These are phyloP conservation scores for Penicillium sp. DNA, from an alignment of 2,329 filamentous ascomycete species.

Conservation along the genomic window DNA sequence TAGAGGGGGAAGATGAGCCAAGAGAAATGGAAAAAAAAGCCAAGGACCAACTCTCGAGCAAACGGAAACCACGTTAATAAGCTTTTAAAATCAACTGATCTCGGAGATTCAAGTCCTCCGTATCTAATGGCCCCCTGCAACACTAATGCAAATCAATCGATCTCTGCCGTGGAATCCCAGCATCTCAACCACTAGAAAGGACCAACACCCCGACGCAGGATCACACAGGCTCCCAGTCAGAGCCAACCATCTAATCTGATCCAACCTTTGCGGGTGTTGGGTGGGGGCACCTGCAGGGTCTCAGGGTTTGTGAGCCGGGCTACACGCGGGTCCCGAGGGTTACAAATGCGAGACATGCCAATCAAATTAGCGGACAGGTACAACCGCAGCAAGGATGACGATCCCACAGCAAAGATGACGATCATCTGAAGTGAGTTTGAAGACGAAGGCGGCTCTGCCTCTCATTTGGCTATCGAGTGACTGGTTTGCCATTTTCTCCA, in stretches of 20 bases:
- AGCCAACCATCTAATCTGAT: constrained; percentile 6
- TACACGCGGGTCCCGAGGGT: not conserved
- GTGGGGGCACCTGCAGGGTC: not conserved
- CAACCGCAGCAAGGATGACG: not conserved
- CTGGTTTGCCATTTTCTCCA: not conserved
- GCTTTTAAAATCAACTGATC: constrained; percentile 2
- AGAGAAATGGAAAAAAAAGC: not conserved
- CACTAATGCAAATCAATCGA: constrained; percentile 1
- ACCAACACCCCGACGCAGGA: not conserved
- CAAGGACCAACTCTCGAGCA: too few relatives aligned
- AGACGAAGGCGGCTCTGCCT: not conserved
- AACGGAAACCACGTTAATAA: not conserved
- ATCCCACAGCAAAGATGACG: not conserved
- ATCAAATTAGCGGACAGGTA: not conserved
- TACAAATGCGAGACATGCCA: constrained; percentile 1
- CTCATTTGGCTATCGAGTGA: not conserved
- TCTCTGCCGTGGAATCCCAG: not conserved
- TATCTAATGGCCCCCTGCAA: not conserved
- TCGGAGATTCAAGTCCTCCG: not conserved
- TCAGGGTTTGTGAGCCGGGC: not conserved
- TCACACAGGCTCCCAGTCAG: not conserved
- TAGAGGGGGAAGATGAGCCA: not conserved
- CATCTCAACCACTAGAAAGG: not conserved
- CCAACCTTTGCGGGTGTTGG: not conserved
- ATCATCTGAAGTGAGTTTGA: not conserved